Percentiles rank a stretch among this genome's conserved stretches.
These are phyloP conservation scores for Verticillium isaacii DNA, from an alignment of 2,329 filamentous ascomycete species.

Conservation along the genomic window DNA sequence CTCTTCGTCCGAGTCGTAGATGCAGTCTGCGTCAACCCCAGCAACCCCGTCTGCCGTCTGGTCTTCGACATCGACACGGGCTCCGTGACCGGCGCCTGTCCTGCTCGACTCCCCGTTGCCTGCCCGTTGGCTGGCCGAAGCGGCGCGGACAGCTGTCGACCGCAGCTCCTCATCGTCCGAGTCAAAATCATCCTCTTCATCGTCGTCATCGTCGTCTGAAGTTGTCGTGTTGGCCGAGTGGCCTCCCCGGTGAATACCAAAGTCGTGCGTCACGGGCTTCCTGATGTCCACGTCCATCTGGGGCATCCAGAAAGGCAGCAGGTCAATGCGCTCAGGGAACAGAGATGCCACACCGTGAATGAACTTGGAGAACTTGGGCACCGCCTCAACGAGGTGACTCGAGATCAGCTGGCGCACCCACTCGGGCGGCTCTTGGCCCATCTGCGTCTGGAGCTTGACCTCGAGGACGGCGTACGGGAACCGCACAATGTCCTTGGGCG, in stretches of 20 bases:
- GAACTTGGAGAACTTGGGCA: slow-evolving; percentile 99
- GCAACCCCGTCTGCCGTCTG: slow-evolving; percentile 63
- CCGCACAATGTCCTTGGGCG: slow-evolving; percentile 75
- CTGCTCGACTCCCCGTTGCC: slow-evolving; percentile 1
- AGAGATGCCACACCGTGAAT: slow-evolving; percentile 90
- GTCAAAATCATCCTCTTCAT: slow-evolving; percentile 63
- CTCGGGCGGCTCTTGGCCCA: slow-evolving; percentile 88
- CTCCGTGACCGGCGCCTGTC: slow-evolving; percentile 19
- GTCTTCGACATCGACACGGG: slow-evolving; percentile 67
- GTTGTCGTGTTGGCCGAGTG: slow-evolving; percentile 73
- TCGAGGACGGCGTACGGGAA: slow-evolving; percentile 97
- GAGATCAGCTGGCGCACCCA: slow-evolving; percentile 94
- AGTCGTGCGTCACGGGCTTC: slow-evolving; percentile 82
- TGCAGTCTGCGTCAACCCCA: slow-evolving; percentile 58
- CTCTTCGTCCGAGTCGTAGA: slow-evolving; percentile 90
- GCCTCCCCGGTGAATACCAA: slow-evolving; percentile 80
- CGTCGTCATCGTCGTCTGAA: slow-evolving; percentile 66
- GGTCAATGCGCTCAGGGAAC: slow-evolving; percentile 80
- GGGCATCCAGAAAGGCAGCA: slow-evolving; percentile 95
- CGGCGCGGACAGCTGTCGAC: neutral
- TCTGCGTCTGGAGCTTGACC: slow-evolving; percentile 95
- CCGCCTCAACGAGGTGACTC: slow-evolving; percentile 95
- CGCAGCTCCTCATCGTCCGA: slow-evolving; percentile 29
- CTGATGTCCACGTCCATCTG: slow-evolving; percentile 98
- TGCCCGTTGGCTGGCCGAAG: neutral